Evolutionary conservation across 2,329 filamentous ascomycete species (phyloP), one percentile per base, ranked within the genome.

Genomic region (Phialocephala sp.): DNA sequence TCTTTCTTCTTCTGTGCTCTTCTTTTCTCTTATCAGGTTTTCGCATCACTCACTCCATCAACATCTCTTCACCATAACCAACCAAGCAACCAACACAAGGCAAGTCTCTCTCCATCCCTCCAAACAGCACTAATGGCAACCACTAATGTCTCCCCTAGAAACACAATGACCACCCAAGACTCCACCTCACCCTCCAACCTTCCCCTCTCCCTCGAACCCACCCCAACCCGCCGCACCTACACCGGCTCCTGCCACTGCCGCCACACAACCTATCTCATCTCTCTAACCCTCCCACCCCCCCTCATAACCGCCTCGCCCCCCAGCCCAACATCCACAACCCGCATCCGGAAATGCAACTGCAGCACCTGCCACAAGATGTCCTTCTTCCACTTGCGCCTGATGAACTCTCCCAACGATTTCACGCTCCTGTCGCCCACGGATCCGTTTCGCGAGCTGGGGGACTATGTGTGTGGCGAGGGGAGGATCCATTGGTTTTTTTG

Each of bases 171-270:
- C 12, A 32, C 14, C 22, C 50, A 52, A 52, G 9, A 27, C 3
- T n/a, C n/a, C n/a, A n/a, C 6, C 6, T 32, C 27, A 32, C 27
- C 27, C 27, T 32, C 27, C 27, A 32, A 32, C 3, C 27, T 32
- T 32, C 27, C 47, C 47, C 24, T 4, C 47, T 14, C 14, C 47
- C 22, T 32, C 50, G 43, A 47, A 8, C 24, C 50, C 50, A 2
- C 64, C 62, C 50, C 50, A 15, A 65, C 63, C 1, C 72, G 73
- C 22, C 68, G 69, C 11, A 68, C 74, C 3, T 76, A 72, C 62
- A 75, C 68, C 3, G 82, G 82, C 43, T 83, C 80, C 18, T 84
- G 82, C 71, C 82, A 83, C 69, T 84, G 82, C 72, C 80, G 81
- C 56, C 63, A 72, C 24, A 78, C 78, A 18, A 75, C 76, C 63